Evolutionary conservation across 2,329 filamentous ascomycete species (phyloP).

Genomic region (Epichloe aotearoae): DNA sequence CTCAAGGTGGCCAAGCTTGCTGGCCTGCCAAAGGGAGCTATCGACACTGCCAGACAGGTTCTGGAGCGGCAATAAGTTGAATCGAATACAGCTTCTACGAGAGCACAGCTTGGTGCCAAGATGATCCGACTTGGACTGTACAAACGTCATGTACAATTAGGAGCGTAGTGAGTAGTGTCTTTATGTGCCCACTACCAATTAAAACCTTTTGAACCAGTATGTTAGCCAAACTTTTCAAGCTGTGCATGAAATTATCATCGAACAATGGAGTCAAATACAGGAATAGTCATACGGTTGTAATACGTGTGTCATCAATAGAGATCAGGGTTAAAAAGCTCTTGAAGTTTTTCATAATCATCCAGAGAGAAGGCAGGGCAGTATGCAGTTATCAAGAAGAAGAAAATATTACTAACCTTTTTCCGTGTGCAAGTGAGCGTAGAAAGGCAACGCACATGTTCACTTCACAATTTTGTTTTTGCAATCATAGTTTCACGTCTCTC

Average conservation of each 20-base stretch:
- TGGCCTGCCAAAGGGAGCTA: constrained; percentile 60
- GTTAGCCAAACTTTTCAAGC: constrained; percentile 28
- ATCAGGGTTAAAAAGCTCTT: constrained; percentile 61
- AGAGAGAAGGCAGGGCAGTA: constrained; percentile 6
- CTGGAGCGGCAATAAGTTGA: constrained; percentile 21
- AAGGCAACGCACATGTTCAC: background rate
- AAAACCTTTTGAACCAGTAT: background rate
- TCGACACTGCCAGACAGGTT: constrained; percentile 51
- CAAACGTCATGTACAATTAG: background rate
- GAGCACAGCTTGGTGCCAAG: background rate
- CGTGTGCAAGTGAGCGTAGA: background rate
- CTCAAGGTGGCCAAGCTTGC: constrained; percentile 88
- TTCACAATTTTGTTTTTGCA: background rate
- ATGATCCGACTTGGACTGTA: background rate
- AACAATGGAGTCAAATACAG: constrained; percentile 6
- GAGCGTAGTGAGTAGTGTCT: background rate
- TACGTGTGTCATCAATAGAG: constrained; percentile 43
- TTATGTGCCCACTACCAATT: background rate
- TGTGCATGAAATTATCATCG: constrained; percentile 3
- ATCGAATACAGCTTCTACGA: constrained; percentile 1
- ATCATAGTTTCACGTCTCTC: background rate
- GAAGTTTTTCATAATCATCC: constrained; percentile 44
- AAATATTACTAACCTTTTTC: constrained; percentile 32
- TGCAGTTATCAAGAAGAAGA: constrained; percentile 8
- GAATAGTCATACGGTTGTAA: constrained; percentile 45